A percentile compares a stretch with the other conserved stretches of the same genome.
Evolutionary conservation across 2,329 filamentous ascomycete genomes (phyloP).

Genomic region (Diplocarpon rosae): DNA sequence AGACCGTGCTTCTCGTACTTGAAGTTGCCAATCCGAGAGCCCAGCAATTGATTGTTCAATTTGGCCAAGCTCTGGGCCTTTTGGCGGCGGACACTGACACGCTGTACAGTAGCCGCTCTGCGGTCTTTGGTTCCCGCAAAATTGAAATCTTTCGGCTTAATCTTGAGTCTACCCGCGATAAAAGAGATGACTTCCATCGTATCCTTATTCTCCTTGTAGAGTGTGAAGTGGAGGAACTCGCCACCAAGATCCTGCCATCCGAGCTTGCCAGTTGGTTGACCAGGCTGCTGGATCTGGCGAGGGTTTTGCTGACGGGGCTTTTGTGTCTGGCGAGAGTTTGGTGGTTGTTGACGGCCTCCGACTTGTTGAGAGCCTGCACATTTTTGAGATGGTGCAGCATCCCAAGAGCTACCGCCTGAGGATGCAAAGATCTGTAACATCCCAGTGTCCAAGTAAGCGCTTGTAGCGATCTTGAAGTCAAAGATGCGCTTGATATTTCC

Average conservation of each 20-base stretch:
- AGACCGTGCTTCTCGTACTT: conserved; percentile 61
- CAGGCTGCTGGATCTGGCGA: conserved; percentile 4
- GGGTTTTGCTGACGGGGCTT: conserved; percentile 9
- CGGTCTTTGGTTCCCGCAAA: conserved; percentile 67
- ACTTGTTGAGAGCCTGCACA: neutral
- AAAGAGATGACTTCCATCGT: conserved; percentile 62
- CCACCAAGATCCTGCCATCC: conserved; percentile 58
- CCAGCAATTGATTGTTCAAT: conserved; percentile 45
- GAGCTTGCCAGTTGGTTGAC: conserved; percentile 31
- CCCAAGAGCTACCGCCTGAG: conserved; percentile 13
- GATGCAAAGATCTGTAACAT: conserved; percentile 45
- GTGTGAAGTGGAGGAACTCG: conserved; percentile 60
- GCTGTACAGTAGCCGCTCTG: conserved; percentile 57
- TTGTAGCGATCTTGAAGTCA: conserved; percentile 48
- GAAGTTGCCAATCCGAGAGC: conserved; percentile 65
- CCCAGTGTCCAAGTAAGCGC: conserved; percentile 44
- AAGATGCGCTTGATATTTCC: conserved; percentile 48
- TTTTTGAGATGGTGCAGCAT: neutral
- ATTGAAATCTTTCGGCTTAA: conserved; percentile 47
- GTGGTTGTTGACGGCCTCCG: no score
- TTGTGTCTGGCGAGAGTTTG: conserved; percentile 1
- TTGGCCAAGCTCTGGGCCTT: conserved; percentile 51
- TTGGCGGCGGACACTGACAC: conserved; percentile 49
- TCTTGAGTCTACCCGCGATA: conserved; percentile 45
- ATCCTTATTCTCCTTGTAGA: conserved; percentile 71